Base-by-base conservation (phyloP, 2,329 filamentous ascomycete species). In the Ophiostoma angusticollis region DNA sequence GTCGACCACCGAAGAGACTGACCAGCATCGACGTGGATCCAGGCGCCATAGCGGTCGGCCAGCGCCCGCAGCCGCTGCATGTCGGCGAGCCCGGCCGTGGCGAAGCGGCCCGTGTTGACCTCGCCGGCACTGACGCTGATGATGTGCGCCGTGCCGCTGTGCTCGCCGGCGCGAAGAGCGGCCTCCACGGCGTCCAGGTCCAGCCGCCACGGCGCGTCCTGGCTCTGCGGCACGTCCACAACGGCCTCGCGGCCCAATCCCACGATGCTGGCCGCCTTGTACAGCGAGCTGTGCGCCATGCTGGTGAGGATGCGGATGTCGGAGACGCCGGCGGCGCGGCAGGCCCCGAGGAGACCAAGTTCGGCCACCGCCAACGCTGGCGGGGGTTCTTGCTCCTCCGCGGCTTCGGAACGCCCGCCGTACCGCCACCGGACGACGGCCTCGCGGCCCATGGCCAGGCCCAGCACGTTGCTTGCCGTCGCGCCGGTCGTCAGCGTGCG, bases 1-100 rank as follows among this genome's bases (percentile, higher is more conserved):
- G 23, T 28, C 9, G 22, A 12, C 30, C n/a, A 39, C n/a, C 22
- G 12, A 29, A 21, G 1, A 12, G 31, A 57, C 65, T 41, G 52
- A 75, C 74, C 74, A 31, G 81, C 87, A 52, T 95, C 89, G 7
- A 89, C 78, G 56, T 96, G 89, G 28, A 95, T 68, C 87, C 87
- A 95, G 1, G 84, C 79, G 1, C 70, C 69, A 47, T 89, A 76
- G 47, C 67, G 63, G 49, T 91, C 78, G 31, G 83, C 85, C 28
- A 94, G 54, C 5, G 63, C 59, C 43, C 87, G 71, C 27, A 95
- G 58, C 40, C 64, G 63, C 39, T 58, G 55, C 64, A 78, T 78
- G 45, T 86, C 75, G 4, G 67, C 63, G 3, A 57, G 47, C 1
- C 63, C 72, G 2, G 60, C 59, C 23, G 68, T 82, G 21, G 84